phyloP scores from a whole-genome alignment of 805 yeast genomes.

The Pichia kluyveri region DNA sequence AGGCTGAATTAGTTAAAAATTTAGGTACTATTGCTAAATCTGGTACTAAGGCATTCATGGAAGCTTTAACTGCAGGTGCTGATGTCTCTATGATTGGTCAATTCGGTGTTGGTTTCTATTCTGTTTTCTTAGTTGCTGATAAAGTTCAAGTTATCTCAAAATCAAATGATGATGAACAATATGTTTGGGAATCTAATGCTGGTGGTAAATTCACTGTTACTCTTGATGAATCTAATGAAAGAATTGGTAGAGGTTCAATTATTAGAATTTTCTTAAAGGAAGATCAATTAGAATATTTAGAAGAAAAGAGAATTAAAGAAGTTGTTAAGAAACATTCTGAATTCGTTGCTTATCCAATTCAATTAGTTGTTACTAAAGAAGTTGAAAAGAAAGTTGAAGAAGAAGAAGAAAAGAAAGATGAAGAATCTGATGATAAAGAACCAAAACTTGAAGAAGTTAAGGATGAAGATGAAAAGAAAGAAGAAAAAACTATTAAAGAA shows the following conservation, averaged over 20 bases:
- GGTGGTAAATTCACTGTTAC: slow-evolving; percentile 99
- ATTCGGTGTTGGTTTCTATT: slow-evolving; percentile 99
- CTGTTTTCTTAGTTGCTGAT: slow-evolving; percentile 98
- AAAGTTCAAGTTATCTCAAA: slow-evolving; percentile 96
- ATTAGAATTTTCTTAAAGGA: slow-evolving; percentile 96
- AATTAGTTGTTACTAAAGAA: slow-evolving; percentile 96
- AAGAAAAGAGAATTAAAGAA: slow-evolving; percentile 99
- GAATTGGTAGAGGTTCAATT: slow-evolving; percentile 88
- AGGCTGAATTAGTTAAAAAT: slow-evolving; percentile 97
- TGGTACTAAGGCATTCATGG: slow-evolving; percentile 99
- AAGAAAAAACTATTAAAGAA: slow-evolving; percentile 88
- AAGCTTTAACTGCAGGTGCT: slow-evolving; percentile 98
- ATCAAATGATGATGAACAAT: slow-evolving; percentile 98
- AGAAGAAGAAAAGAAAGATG: slow-evolving; percentile 41
- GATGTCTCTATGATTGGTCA: slow-evolving; percentile 99
- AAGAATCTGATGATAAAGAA: slow-evolving; percentile 45
- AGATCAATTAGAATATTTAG: slow-evolving; percentile 97
- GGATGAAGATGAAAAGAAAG: slow-evolving; percentile 52
- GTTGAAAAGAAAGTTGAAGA: slow-evolving; percentile 96
- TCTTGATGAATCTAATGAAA: slow-evolving; percentile 79
- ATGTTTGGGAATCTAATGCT: slow-evolving; percentile 99
- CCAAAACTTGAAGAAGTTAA: slow-evolving; percentile 41
- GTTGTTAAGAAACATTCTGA: slow-evolving; percentile 99
- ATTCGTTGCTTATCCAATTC: slow-evolving; percentile 98
- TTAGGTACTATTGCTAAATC: slow-evolving; percentile 99